Evolutionary conservation across 345 rosid species (phyloP).

Genomic region (Linum tenue): DNA sequence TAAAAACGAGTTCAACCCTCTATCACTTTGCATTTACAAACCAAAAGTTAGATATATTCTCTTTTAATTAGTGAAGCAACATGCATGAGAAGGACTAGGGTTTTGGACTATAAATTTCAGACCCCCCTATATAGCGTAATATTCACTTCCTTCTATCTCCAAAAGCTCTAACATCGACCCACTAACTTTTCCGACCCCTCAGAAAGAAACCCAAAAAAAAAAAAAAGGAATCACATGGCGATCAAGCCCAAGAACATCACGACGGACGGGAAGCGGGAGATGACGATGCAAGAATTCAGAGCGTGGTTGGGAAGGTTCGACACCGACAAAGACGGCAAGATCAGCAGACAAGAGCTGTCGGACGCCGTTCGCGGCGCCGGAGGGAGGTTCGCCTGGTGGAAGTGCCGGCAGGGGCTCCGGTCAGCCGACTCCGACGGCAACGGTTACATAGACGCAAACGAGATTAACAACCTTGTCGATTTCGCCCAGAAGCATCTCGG

Average conservation of each 20-base stretch:
- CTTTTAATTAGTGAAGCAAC: too few species aligned
- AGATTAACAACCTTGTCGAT: slow-evolving; percentile 14
- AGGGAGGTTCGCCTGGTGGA: slow-evolving; percentile 8
- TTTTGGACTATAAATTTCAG: too few species aligned
- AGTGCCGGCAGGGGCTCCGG: slow-evolving; percentile 1
- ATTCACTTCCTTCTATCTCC: too few species aligned
- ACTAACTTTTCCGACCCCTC: too few species aligned
- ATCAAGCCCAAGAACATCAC: background rate
- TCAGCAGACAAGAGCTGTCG: slow-evolving; percentile 8
- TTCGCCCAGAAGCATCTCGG: slow-evolving; percentile 17
- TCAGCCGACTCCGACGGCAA: slow-evolving; percentile 8
- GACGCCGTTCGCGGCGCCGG: slow-evolving; percentile 1
- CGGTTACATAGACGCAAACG: slow-evolving; percentile 11
- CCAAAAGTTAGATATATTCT: too few species aligned
- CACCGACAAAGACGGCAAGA: slow-evolving; percentile 3
- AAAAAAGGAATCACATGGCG: background rate
- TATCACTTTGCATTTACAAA: too few species aligned
- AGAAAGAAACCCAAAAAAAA: too few species aligned
- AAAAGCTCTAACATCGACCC: too few species aligned
- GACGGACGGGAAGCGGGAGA: background rate
- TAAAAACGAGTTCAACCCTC: too few species aligned
- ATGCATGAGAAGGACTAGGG: too few species aligned
- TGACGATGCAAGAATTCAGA: slow-evolving; percentile 10
- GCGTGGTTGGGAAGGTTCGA: slow-evolving; percentile 9
- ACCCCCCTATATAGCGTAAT: too few species aligned